Evolutionary conservation across 345 rosid genomes (phyloP), one percentile per base, ranked within the genome.

Genomic region (Toxicodendron radicans): DNA sequence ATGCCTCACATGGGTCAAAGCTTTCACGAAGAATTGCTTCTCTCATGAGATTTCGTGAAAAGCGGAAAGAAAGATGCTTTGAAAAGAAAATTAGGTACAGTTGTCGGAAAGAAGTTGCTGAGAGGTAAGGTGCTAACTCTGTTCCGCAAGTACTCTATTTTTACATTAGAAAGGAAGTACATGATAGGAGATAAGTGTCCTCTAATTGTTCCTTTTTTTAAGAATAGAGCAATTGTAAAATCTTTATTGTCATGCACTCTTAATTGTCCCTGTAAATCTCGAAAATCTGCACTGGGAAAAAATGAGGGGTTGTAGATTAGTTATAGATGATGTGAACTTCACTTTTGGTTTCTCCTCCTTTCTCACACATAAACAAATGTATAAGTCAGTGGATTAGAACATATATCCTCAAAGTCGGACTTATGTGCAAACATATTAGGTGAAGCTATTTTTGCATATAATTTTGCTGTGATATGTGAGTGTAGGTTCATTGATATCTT

Each of bases 21-120:
- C 73, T 74, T 83, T 77, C 88, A 9, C 75, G 56, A 77, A 80
- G 88, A 83, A 68, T 81, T 70, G 86, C 79, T 21, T 85, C 87
- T 12, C 58, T 82, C 64, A 73, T 85, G 24, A 75, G 84, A 62
- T 85, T 85, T 27, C 85, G 85, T 52, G 85, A 85, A 80, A 85
- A 85, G 73, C 70, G 82, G 38, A 85, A 85, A 71, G 85, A 82
- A 58, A 80, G 85, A 80, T 82, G 85, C 77, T 85, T 82, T 68
- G 79, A 82, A 18, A 85, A 82, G 78, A 85, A 78, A 80, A 85
- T 85, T 46, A 77, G 78, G 10, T 81, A 79, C 71, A 77, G 63
- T 33, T 85, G 84, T 70, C 79, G 83, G 71, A 80, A 80, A 70
- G 87, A 81, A 66, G 87, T 84, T 76, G 85, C 87, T 24, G 74